phyloP scores from a whole-genome alignment of 768 basidiomycete species.

The Suillus clintonianus region DNA sequence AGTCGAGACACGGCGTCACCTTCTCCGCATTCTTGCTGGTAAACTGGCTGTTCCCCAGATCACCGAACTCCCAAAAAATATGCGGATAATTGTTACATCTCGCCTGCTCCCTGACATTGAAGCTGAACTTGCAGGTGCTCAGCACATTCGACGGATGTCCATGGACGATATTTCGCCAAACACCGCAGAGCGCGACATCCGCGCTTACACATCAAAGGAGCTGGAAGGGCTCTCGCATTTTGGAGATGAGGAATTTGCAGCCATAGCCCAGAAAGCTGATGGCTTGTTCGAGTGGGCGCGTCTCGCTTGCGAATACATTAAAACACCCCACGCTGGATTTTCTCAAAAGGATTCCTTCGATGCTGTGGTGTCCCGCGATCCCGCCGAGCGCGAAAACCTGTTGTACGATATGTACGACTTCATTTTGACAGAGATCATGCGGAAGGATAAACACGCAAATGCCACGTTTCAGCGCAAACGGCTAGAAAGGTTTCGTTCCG shows the following conservation, averaged over 20 bases:
- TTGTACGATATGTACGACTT: background rate
- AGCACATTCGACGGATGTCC: background rate
- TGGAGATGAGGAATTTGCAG: background rate
- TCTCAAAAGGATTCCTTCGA: background rate
- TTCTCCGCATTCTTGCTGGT: background rate
- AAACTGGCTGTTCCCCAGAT: background rate
- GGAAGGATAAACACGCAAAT: background rate
- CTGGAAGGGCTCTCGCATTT: background rate
- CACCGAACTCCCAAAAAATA: background rate
- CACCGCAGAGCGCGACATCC: background rate
- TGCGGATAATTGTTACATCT: constrained; percentile 11
- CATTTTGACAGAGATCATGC: background rate
- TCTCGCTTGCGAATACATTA: constrained; percentile 8
- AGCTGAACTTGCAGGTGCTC: background rate
- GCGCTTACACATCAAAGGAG: background rate
- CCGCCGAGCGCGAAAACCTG: background rate
- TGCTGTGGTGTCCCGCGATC: background rate
- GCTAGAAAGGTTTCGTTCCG: background rate
- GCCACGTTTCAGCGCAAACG: too few species aligned
- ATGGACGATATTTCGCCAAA: background rate
- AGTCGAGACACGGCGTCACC: background rate
- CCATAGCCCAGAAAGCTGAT: background rate
- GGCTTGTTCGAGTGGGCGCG: constrained; percentile 4
- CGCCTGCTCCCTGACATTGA: background rate
- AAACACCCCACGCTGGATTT: background rate